A percentile compares a stretch with the other conserved stretches of the same genome.
phyloP scores from a whole-genome alignment of 345 rosid species.

The Garcia nutans region DNA sequence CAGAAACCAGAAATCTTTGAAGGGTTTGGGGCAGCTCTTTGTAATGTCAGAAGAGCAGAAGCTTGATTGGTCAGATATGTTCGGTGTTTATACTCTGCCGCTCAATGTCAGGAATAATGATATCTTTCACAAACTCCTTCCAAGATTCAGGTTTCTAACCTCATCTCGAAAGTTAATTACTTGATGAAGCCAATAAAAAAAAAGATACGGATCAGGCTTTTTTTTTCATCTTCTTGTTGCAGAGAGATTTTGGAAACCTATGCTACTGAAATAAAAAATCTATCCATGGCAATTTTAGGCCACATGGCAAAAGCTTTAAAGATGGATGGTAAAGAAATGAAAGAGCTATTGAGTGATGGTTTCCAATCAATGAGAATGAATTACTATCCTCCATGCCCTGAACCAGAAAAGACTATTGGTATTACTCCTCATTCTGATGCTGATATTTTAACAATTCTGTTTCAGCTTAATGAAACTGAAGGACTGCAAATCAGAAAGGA shows the following conservation, averaged over 20 bases:
- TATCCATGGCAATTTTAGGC: conserved; percentile 36
- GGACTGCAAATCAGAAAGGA: conserved; percentile 24
- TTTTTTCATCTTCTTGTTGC: conserved; percentile 5
- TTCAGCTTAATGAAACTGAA: conserved; percentile 23
- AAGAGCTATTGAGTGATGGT: conserved; percentile 39
- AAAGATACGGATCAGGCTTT: no score
- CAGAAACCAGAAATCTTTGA: conserved; percentile 46
- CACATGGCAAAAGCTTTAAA: conserved; percentile 42
- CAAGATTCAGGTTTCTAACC: conserved; percentile 35
- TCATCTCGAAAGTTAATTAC: no score
- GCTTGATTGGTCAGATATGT: conserved; percentile 61
- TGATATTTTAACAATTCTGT: conserved; percentile 23
- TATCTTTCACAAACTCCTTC: conserved; percentile 44
- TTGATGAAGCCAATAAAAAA: no score
- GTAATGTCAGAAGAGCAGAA: conserved; percentile 55
- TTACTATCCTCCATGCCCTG: conserved; percentile 56
- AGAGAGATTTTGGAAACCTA: conserved; percentile 56
- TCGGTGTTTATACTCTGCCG: conserved; percentile 42
- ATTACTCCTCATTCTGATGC: conserved; percentile 44
- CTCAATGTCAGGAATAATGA: conserved; percentile 26
- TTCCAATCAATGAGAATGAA: conserved; percentile 51
- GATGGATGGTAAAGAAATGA: conserved; percentile 49
- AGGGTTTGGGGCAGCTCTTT: conserved; percentile 55
- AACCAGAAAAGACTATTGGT: conserved; percentile 44
- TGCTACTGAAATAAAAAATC: conserved; percentile 31